Evolutionary conservation across 192 early-diverging fungal species (phyloP), one percentile per base, ranked within the genome.

Genomic region (Coemansia sp.): DNA sequence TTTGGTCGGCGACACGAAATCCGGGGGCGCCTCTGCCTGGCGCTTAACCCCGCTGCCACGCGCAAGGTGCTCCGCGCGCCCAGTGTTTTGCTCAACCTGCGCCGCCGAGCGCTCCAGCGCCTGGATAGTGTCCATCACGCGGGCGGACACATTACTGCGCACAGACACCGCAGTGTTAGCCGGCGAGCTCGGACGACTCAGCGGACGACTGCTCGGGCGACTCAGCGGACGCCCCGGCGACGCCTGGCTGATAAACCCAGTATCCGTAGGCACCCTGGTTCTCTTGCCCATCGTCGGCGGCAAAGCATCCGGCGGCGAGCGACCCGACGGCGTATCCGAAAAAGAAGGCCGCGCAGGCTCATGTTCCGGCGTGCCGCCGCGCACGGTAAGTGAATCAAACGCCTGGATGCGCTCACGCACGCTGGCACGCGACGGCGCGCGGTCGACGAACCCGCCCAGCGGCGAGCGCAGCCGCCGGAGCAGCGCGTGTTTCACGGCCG

Each of bases 381-480:
- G 27, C 6, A 69, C 54, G 9, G 62, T 42, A n/a, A 76, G 38
- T 1, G 45, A 57, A 42, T 77, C 66, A 43, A 70, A 77, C 17
- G 73, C 73, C 21, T 63, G 51, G 19, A 77, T 70, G 7, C 68
- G 59, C 21, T 77, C 73, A 10, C 67, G 40, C n/a, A 77, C 73
- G 12, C 73, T 77, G 14, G 50, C 21, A 13, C 53, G 15, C 15
- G 57, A 56, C 1, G 67, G 22, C n/a, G 60, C 46, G n/a, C 40
- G 49, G 48, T 77, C 73, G 1, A 61, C 56, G 14, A 37, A 64
- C 6, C 67, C 55, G 22, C 57, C 37, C 11, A 77, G 40, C 24
- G 73, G 73, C 5, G 73, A 63, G 24, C 59, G 49, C 15, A 77
- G 49, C 38, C 73, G 59, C 7, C 73, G 63, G 52, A 66, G 18